phyloP scores from a whole-genome alignment of 2,329 filamentous ascomycete species.

The Cladophialophora bantiana region DNA sequence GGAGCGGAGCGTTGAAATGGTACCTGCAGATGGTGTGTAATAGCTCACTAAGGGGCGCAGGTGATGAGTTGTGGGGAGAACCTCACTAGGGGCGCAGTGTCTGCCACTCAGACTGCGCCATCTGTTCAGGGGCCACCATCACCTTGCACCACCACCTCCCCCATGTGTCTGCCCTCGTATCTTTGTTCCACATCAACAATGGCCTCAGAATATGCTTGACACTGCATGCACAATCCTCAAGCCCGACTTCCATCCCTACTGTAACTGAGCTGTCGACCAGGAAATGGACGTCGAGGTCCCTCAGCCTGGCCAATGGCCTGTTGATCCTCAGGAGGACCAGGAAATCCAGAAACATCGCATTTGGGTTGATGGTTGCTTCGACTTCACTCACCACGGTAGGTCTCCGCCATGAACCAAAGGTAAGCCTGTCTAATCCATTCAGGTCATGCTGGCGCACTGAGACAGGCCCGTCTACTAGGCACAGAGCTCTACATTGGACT shows the following conservation, averaged over 20 bases:
- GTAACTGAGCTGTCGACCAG: neutral
- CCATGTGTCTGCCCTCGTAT: constrained; percentile 13
- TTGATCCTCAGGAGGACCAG: constrained; percentile 67
- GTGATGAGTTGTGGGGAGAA: constrained; percentile 1
- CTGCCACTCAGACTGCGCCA: constrained; percentile 22
- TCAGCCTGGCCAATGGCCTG: constrained; percentile 66
- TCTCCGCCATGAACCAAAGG: constrained; percentile 28
- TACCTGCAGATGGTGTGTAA: constrained; percentile 30
- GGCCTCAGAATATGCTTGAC: neutral
- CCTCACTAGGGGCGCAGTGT: neutral
- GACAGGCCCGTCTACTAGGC: constrained; percentile 92
- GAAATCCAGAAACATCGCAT: constrained; percentile 72
- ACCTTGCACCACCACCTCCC: neutral
- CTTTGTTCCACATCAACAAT: constrained; percentile 3
- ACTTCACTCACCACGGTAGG: constrained; percentile 95
- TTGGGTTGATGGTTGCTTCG: constrained; percentile 99
- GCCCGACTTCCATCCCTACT: neutral
- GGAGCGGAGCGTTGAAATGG: constrained; percentile 19
- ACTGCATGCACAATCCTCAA: constrained; percentile 5
- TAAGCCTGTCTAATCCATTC: constrained; percentile 28
- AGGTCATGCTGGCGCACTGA: constrained; percentile 96
- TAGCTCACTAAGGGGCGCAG: neutral
- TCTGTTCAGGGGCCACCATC: constrained; percentile 23
- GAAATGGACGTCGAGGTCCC: constrained; percentile 50
- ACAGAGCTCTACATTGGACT: constrained; percentile 89